These are phyloP conservation scores for Exidia glandulosa DNA, from an alignment of 768 basidiomycete genomes.

Conservation along the genomic window DNA sequence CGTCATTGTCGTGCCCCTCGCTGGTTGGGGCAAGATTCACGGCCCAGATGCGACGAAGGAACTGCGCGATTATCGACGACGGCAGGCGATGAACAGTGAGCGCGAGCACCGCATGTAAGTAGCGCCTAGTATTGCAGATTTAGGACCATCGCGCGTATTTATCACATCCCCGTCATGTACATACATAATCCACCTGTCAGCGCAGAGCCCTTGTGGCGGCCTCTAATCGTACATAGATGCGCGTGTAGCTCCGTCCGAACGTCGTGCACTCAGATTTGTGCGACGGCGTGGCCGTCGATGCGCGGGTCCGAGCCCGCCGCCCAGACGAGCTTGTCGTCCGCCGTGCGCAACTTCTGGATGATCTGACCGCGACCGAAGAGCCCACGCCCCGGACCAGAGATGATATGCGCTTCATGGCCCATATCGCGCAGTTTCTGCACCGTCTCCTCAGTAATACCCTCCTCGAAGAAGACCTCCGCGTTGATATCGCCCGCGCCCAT, in stretches of 20 bases:
- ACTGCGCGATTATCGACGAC: constrained; percentile 67
- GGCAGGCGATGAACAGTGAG: constrained; percentile 30
- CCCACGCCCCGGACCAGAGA: constrained; percentile 47
- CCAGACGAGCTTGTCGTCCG: constrained; percentile 70
- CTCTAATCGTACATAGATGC: constrained; percentile 8
- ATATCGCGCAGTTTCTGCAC: constrained; percentile 63
- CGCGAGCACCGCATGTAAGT: constrained; percentile 21
- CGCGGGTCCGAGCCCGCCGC: constrained; percentile 87
- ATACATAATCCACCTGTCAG: background rate
- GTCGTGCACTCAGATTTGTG: constrained; percentile 50
- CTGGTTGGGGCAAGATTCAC: constrained; percentile 77
- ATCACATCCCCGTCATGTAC: background rate
- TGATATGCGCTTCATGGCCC: constrained; percentile 73
- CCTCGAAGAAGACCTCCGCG: constrained; percentile 84
- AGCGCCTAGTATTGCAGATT: background rate
- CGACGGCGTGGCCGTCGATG: constrained; percentile 78
- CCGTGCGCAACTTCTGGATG: constrained; percentile 66
- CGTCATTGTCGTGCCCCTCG: constrained; percentile 79
- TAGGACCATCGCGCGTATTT: background rate
- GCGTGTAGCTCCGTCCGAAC: background rate
- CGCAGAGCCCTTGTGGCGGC: background rate
- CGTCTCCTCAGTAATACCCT: constrained; percentile 54
- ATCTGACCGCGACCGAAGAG: constrained; percentile 82
- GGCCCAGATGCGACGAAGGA: constrained; percentile 77
- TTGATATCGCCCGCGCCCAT: constrained; percentile 53